Conservation (phyloP, 768 basidiomycete species). For the Mycena kentingensis region DNA sequence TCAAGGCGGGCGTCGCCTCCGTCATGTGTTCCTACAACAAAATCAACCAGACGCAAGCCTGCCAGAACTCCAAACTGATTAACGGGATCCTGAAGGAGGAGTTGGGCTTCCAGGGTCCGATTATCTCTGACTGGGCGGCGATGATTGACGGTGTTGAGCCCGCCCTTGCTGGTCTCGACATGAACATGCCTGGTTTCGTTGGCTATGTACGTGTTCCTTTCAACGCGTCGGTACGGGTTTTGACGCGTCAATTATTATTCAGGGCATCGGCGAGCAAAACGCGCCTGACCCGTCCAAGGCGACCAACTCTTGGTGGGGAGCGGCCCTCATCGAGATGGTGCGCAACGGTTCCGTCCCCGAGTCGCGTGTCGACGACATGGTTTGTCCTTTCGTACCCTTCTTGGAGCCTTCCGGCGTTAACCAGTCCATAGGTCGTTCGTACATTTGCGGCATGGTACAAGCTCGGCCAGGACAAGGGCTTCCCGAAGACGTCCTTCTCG, state of each 20-base stretch:
- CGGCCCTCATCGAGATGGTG: slow-evolving; percentile 40
- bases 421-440: slow-evolving; percentile 38
- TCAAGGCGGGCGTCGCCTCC: slow-evolving; percentile 35
- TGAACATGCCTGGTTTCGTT: slow-evolving; percentile 17
- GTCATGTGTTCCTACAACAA: slow-evolving; percentile 35
- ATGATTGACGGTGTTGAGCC: slow-evolving; percentile 30
- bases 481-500: slow-evolving; percentile 16
- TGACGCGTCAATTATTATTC: too few species aligned
- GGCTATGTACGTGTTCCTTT: not conserved
- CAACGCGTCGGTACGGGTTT: too few species aligned
- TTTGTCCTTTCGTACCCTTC: slow-evolving; percentile 20
- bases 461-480: slow-evolving; percentile 26
- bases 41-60: slow-evolving; percentile 48
- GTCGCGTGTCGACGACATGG: slow-evolving; percentile 56
- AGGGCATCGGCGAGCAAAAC: slow-evolving; percentile 16
- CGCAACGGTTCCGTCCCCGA: slow-evolving; percentile 50
- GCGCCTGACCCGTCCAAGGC: slow-evolving; percentile 19
- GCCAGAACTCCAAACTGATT: slow-evolving; percentile 42
- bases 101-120: slow-evolving; percentile 43
- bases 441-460: slow-evolving; percentile 48
- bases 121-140: slow-evolving; percentile 48
- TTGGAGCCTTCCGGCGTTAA: not conserved
- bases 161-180: slow-evolving; percentile 22
- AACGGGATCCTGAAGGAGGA: slow-evolving; percentile 49
- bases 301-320: slow-evolving; percentile 26